Conservation (phyloP, 441 rosid genomes). For the Euphorbia celastroides region DNA sequence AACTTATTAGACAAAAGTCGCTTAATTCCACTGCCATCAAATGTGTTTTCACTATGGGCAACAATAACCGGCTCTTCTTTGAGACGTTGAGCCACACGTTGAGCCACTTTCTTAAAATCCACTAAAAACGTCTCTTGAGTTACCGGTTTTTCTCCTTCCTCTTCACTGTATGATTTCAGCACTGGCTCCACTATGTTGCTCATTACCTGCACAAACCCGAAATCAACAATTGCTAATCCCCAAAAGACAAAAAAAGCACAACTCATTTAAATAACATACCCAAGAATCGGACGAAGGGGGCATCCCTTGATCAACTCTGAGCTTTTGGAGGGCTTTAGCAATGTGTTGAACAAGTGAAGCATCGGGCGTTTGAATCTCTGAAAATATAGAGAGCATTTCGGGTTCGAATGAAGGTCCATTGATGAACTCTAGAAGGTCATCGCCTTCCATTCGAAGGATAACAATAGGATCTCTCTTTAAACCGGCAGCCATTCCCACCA, state of each 20-base stretch:
- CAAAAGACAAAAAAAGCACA: too few species aligned
- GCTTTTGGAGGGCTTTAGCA: conserved; percentile 52
- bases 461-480: conserved; percentile 91
- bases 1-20: conserved; percentile 71
- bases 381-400: conserved; percentile 53
- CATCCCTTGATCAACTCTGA: conserved; percentile 90
- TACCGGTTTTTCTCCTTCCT: conserved; percentile 35
- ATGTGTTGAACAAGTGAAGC: conserved; percentile 44
- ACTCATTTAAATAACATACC: conserved; percentile 32
- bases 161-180: conserved; percentile 35
- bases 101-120: conserved; percentile 63
- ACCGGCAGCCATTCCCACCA: conserved; percentile 96
- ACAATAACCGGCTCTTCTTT: conserved; percentile 94
- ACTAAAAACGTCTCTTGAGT: conserved; percentile 56
- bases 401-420: conserved; percentile 58
- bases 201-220: conserved; percentile 50
- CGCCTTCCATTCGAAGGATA: conserved; percentile 94
- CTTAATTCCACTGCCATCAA: conserved; percentile 79
- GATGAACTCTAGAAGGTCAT: conserved; percentile 79
- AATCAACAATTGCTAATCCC: background rate
- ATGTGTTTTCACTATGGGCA: conserved; percentile 84
- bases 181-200: conserved; percentile 75
- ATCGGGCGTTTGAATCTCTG: conserved; percentile 38
- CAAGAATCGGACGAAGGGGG: conserved; percentile 84
- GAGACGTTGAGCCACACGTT: conserved; percentile 61